These are phyloP conservation scores for Syzygium jambos DNA, from an alignment of 345 rosid genomes.

Conservation along the genomic window DNA sequence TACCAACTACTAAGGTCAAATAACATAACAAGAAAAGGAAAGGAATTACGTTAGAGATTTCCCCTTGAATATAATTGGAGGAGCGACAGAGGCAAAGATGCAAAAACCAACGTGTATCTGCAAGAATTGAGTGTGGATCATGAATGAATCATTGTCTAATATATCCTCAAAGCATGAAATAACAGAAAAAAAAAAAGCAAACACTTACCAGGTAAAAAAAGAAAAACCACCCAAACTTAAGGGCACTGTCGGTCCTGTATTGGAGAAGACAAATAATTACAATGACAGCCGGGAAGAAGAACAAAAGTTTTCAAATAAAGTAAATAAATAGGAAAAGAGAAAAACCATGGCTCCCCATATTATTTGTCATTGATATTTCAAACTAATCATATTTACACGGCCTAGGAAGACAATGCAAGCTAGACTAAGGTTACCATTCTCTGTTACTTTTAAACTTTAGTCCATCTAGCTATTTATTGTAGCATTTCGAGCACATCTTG, in stretches of 20 bases:
- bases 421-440: neutral
- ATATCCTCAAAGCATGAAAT: neutral
- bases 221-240: conserved; percentile 93
- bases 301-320: neutral
- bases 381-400: neutral
- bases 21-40: neutral
- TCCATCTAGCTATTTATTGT: neutral
- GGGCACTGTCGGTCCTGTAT: conserved; percentile 94
- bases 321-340: neutral
- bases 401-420: neutral
- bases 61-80: conserved; percentile 90
- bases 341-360: neutral
- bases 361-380: neutral
- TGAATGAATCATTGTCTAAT: neutral
- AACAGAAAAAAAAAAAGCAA: neutral
- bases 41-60: conserved; percentile 74
- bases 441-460: neutral
- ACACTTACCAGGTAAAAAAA: conserved; percentile 60
- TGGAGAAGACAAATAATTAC: neutral
- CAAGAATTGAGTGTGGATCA: conserved; percentile 12
- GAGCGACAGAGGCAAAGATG: conserved; percentile 81
- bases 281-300: neutral
- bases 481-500: neutral
- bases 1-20: neutral
- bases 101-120: conserved; percentile 89